These are phyloP conservation scores for Sarcocystis neurona DNA, from an alignment of 169 alveolate species.

Conservation along the genomic window DNA sequence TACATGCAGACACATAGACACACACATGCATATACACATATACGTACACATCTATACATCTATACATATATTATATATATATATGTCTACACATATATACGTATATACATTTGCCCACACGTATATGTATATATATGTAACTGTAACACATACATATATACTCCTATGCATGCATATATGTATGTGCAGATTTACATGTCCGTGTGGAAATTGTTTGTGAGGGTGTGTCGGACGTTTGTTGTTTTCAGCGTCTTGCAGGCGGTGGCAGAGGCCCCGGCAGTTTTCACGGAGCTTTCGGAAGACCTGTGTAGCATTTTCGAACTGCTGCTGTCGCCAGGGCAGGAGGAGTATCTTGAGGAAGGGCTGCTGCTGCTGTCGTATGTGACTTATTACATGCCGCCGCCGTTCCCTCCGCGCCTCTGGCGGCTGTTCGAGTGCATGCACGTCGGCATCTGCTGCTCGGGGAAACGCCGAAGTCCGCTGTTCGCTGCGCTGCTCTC, in stretches of 20 bases:
- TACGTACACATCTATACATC: too few relatives aligned
- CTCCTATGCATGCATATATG: not conserved
- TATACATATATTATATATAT: not conserved
- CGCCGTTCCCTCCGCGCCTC: slow-evolving; percentile 45
- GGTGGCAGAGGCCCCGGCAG: slow-evolving; percentile 49
- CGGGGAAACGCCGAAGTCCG: too few relatives aligned
- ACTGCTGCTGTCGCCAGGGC: slow-evolving; percentile 15
- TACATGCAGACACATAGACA: too few relatives aligned
- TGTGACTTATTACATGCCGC: slow-evolving; percentile 36
- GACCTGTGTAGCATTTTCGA: slow-evolving; percentile 29
- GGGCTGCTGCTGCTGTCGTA: slow-evolving; percentile 23
- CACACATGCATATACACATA: too few relatives aligned
- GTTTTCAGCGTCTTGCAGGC: slow-evolving; percentile 41
- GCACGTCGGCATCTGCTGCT: slow-evolving; percentile 26
- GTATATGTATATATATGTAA: too few relatives aligned
- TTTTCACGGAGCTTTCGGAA: slow-evolving; percentile 37
- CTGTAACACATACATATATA: too few relatives aligned
- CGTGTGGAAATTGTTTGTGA: not conserved
- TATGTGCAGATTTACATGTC: not conserved
- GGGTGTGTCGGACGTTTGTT: not conserved
- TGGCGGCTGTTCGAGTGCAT: slow-evolving; percentile 37
- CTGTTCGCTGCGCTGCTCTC: too few relatives aligned
- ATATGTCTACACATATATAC: too few relatives aligned
- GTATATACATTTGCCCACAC: too few relatives aligned
- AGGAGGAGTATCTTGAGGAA: slow-evolving; percentile 31